Evolutionary conservation across 2,329 filamentous ascomycete species (phyloP).

Genomic region (Exserohilum turcica): DNA sequence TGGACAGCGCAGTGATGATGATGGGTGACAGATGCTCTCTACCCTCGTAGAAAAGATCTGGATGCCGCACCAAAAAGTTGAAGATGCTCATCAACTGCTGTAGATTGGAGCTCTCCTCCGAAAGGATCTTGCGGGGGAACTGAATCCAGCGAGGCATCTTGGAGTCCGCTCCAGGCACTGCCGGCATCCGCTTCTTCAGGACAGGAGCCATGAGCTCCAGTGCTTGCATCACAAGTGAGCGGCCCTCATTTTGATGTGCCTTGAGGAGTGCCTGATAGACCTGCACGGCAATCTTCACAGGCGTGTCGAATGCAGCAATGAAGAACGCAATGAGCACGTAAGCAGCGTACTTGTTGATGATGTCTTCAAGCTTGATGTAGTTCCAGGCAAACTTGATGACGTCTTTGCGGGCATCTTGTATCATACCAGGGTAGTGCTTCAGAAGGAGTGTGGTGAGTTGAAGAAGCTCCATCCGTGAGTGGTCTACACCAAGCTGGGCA

Average conservation of each 20-base stretch:
- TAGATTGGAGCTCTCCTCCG: conserved; percentile 92
- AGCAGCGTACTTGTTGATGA: conserved; percentile 98
- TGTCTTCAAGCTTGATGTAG: conserved; percentile 92
- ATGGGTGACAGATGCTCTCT: conserved; percentile 87
- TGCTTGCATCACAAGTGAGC: conserved; percentile 89
- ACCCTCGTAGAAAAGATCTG: conserved; percentile 92
- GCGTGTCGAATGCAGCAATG: conserved; percentile 95
- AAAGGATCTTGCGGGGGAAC: conserved; percentile 85
- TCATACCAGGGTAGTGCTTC: conserved; percentile 87
- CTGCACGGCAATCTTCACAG: conserved; percentile 91
- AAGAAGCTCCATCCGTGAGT: conserved; percentile 92
- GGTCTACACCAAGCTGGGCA: conserved; percentile 84
- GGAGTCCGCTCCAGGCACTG: conserved; percentile 64
- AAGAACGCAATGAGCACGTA: conserved; percentile 98
- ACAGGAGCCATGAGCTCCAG: conserved; percentile 95
- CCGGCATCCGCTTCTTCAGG: conserved; percentile 75
- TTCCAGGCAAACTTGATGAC: conserved; percentile 99
- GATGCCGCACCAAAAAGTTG: conserved; percentile 91
- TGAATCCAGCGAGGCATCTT: conserved; percentile 85
- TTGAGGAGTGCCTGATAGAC: conserved; percentile 91
- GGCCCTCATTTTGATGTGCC: conserved; percentile 93
- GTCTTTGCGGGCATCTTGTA: conserved; percentile 93
- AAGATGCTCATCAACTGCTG: conserved; percentile 98
- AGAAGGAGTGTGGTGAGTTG: conserved; percentile 94
- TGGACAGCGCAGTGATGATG: conserved; percentile 86